Evolutionary conservation across 2,329 filamentous ascomycete genomes (phyloP).

Genomic region (Penicillium glabrum): DNA sequence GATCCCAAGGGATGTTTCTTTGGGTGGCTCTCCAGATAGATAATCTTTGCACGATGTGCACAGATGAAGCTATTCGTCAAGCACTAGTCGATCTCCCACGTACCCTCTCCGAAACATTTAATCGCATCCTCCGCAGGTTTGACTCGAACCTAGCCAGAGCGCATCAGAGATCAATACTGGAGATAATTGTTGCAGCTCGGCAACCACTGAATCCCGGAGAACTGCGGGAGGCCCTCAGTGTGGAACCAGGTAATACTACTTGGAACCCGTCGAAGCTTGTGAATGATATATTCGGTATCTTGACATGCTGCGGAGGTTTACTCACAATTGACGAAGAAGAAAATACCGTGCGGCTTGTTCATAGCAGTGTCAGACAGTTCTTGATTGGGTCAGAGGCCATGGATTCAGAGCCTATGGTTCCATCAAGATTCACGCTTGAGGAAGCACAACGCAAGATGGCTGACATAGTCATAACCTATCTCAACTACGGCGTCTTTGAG

Average conservation of each 20-base stretch:
- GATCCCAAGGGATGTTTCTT: conserved; percentile 11
- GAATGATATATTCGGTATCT: conserved; percentile 1
- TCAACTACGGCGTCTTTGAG: conserved; percentile 4
- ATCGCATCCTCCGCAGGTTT: neutral
- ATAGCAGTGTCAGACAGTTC: conserved; percentile 3
- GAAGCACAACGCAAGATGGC: neutral
- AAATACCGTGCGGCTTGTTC: neutral
- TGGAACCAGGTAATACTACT: conserved; percentile 1
- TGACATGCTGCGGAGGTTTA: conserved; percentile 3
- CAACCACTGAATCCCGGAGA: neutral
- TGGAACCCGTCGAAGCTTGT: neutral
- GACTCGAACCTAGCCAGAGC: neutral
- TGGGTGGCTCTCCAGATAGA: conserved; percentile 12
- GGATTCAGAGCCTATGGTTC: neutral
- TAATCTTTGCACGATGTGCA: conserved; percentile 5
- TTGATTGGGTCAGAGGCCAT: neutral
- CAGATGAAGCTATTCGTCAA: conserved; percentile 7
- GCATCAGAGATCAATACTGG: neutral
- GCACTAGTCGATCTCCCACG: conserved; percentile 1
- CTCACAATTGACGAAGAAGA: conserved; percentile 2
- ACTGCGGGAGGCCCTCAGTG: conserved; percentile 3
- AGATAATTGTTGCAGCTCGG: neutral
- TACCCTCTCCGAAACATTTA: neutral
- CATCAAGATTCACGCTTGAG: neutral
- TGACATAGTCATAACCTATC: conserved; percentile 1